phyloP scores from a whole-genome alignment of 208 protist species.

The Jaenimonas drosophilae region DNA sequence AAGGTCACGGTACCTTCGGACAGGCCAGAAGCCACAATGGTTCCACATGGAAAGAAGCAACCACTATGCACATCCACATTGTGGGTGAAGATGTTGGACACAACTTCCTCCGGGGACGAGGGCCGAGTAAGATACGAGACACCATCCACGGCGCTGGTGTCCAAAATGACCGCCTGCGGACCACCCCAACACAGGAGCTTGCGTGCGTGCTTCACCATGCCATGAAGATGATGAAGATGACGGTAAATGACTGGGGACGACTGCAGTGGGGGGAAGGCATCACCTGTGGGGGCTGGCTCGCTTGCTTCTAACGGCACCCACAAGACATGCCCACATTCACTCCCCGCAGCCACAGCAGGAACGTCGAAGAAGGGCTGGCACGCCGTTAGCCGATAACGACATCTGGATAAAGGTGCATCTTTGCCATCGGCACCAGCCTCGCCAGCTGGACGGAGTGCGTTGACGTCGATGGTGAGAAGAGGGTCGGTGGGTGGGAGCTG shows the following conservation, averaged over 20 bases:
- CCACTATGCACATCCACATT: conserved; percentile 50
- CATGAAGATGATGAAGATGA: conserved; percentile 32
- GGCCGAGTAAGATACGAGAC: neutral
- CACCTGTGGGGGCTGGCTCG: neutral
- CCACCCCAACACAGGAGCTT: conserved; percentile 67
- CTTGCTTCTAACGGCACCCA: conserved; percentile 31
- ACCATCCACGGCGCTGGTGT: conserved; percentile 21
- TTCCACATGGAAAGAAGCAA: conserved; percentile 69
- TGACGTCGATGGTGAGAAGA: conserved; percentile 43
- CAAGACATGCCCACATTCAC: conserved; percentile 36
- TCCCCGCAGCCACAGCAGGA: conserved; percentile 44
- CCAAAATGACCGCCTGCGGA: conserved; percentile 40
- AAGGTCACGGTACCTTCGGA: conserved; percentile 69
- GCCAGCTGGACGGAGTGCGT: conserved; percentile 8
- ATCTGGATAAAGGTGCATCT: conserved; percentile 10
- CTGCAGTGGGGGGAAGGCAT: conserved; percentile 5
- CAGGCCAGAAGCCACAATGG: conserved; percentile 54
- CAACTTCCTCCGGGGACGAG: conserved; percentile 2
- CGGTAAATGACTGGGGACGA: conserved; percentile 22
- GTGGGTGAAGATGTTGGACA: conserved; percentile 45
- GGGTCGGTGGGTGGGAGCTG: conserved; percentile 52
- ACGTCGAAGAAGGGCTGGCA: conserved; percentile 66
- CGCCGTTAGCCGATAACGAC: conserved; percentile 40
- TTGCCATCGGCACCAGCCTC: conserved; percentile 2
- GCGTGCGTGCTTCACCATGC: conserved; percentile 23